phyloP scores from a whole-genome alignment of 495 filamentous ascomycete species.

The Pseudevernia furfuracea region DNA sequence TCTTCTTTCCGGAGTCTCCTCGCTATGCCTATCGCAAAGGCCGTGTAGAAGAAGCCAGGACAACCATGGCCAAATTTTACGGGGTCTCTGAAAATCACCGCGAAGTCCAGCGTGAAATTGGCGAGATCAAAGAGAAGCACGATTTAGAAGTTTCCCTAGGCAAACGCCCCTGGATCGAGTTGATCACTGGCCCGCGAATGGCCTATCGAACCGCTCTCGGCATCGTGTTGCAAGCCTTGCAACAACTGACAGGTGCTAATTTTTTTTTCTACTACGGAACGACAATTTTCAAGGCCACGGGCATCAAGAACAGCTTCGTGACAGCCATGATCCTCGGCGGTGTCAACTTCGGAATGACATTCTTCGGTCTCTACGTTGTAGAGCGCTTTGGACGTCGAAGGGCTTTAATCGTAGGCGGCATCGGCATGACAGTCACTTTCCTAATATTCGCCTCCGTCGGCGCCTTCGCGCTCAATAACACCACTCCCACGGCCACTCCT shows the following conservation, averaged over 20 bases:
- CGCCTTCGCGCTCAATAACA: slow-evolving; percentile 48
- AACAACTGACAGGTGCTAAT: slow-evolving; percentile 56
- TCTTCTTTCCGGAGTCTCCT: slow-evolving; percentile 67
- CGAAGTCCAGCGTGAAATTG: slow-evolving; percentile 60
- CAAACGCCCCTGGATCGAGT: slow-evolving; percentile 51
- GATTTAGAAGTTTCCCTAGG: slow-evolving; percentile 50
- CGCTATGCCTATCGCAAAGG: slow-evolving; percentile 61
- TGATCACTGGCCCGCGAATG: slow-evolving; percentile 67
- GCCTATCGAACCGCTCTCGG: slow-evolving; percentile 63
- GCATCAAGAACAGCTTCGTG: slow-evolving; percentile 58
- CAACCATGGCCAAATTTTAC: slow-evolving; percentile 62
- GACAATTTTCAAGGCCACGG: slow-evolving; percentile 60
- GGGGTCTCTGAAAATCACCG: slow-evolving; percentile 58
- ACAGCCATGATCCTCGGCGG: slow-evolving; percentile 67
- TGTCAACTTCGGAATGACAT: slow-evolving; percentile 67
- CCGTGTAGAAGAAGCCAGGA: slow-evolving; percentile 55
- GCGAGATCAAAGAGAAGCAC: slow-evolving; percentile 56
- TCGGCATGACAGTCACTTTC: slow-evolving; percentile 66
- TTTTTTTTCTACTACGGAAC: slow-evolving; percentile 82
- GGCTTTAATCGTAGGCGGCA: slow-evolving; percentile 56
- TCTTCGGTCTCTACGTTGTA: slow-evolving; percentile 66
- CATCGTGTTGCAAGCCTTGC: slow-evolving; percentile 61
- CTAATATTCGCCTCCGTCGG: slow-evolving; percentile 69
- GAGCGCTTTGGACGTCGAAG: slow-evolving; percentile 63
- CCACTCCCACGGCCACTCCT: slow-evolving; percentile 43